Percentiles rank a stretch among this genome's conserved stretches.
Evolutionary conservation across 2,329 filamentous ascomycete genomes (phyloP).

Genomic region (Venturia aucupariae): DNA sequence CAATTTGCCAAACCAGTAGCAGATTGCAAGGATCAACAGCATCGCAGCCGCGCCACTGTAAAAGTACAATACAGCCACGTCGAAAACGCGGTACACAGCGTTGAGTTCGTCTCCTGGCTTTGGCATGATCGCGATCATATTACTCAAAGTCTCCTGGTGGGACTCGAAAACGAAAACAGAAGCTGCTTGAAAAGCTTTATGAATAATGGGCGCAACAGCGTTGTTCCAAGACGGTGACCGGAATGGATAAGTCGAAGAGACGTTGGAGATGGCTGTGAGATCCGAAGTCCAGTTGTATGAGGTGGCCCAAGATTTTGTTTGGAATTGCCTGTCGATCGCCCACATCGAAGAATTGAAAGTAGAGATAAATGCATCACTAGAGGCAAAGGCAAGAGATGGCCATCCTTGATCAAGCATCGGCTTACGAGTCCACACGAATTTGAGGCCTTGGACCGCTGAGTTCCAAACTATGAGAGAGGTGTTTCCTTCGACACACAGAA

Average conservation of each 20-base stretch:
- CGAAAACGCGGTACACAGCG: constrained; percentile 21
- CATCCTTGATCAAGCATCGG: constrained; percentile 16
- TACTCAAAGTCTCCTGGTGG: constrained; percentile 21
- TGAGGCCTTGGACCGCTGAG: constrained; percentile 21
- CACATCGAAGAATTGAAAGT: constrained; percentile 21
- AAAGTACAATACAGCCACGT: constrained; percentile 22
- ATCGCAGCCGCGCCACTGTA: constrained; percentile 20
- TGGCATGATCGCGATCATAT: constrained; percentile 20
- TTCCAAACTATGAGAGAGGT: constrained; percentile 15
- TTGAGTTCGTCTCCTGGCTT: constrained; percentile 8
- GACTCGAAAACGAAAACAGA: constrained; percentile 23
- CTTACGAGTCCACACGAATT: constrained; percentile 20
- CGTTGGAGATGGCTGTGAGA: constrained; percentile 21
- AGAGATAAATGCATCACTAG: constrained; percentile 12
- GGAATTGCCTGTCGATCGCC: constrained; percentile 19
- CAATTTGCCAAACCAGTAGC: constrained; percentile 9
- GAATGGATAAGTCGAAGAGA: constrained; percentile 17
- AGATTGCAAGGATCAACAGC: constrained; percentile 12
- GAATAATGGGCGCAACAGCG: constrained; percentile 17
- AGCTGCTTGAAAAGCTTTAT: constrained; percentile 19
- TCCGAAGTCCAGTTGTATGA: constrained; percentile 21
- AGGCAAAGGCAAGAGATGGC: constrained; percentile 18
- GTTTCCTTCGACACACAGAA: constrained; percentile 24
- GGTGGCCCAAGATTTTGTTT: constrained; percentile 18
- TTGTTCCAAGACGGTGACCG: constrained; percentile 20